These are phyloP conservation scores for Calamus simplicifolius DNA, from an alignment of 176 grass and related monocot genomes.

Conservation along the genomic window DNA sequence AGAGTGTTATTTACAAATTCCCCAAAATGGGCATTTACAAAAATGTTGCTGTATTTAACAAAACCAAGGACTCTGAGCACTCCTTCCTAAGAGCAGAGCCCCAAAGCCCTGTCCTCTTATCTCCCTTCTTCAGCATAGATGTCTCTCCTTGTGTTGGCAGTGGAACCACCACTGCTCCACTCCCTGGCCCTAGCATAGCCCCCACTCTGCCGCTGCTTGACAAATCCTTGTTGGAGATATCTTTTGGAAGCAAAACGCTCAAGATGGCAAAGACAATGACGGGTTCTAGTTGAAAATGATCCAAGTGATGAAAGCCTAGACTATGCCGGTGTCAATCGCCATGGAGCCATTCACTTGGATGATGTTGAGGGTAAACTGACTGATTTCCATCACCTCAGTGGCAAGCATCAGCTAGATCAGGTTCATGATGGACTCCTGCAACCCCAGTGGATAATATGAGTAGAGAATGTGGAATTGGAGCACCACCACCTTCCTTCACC, in stretches of 20 bases:
- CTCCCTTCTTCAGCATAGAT: too few species aligned
- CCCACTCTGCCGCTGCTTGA: slow-evolving; percentile 3
- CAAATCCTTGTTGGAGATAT: slow-evolving; percentile 39
- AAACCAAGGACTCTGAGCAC: too few species aligned
- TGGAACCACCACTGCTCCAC: background rate
- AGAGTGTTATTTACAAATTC: too few species aligned
- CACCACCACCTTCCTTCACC: slow-evolving; percentile 63
- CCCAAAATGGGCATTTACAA: too few species aligned
- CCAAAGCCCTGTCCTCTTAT: too few species aligned
- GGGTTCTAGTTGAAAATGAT: slow-evolving; percentile 91
- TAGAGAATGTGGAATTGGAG: slow-evolving; percentile 94
- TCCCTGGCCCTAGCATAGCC: slow-evolving; percentile 4
- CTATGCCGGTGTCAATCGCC: slow-evolving; percentile 83
- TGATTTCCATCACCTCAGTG: slow-evolving; percentile 60
- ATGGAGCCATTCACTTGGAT: slow-evolving; percentile 84
- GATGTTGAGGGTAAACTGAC: slow-evolving; percentile 87
- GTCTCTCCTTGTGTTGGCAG: too few species aligned
- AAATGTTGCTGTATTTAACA: too few species aligned
- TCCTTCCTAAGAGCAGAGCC: too few species aligned
- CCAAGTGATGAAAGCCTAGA: slow-evolving; percentile 88
- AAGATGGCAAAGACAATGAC: slow-evolving; percentile 81
- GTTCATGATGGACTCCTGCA: slow-evolving; percentile 89
- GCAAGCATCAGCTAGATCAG: slow-evolving; percentile 85
- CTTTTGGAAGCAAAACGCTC: slow-evolving; percentile 76
- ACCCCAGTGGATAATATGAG: slow-evolving; percentile 97